Base-by-base conservation (phyloP, 169 alveolate species). In the Plasmodium malariae region DNA sequence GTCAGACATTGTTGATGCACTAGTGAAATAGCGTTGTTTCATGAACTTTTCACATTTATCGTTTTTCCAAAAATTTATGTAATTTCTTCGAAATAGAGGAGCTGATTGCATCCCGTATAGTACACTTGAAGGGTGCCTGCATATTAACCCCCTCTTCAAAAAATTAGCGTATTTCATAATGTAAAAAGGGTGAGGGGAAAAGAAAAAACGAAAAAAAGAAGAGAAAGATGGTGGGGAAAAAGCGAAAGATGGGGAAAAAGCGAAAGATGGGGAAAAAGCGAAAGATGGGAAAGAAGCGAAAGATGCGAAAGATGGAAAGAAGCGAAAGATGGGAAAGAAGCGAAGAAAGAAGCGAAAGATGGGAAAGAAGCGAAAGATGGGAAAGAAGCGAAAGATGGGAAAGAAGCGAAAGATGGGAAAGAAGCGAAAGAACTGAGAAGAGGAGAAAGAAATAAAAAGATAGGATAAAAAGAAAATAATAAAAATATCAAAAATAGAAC, bases 81-180 rank as follows among this genome's bases (percentile, higher is more conserved):
- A 48, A 65, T 55, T 57, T 40, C 59, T 55, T 21, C 62, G 28
- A 74, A 37, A 68, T 40, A 26, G 21, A 40, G 9, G 19, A 26
- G 26, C 30, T 24, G 14, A 21, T 37, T 57, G 71, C 45, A 57
- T 24, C 28, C 65, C 85, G 19, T 36, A 43, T 7, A n/a, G n/a
- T n/a, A 36, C 11, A 36, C 28, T 71, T 34, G 60, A 37, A 37
- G 72, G 32, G 43, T 60, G 19, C 32, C 87, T 73, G 36, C 68
- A 49, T 54, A 60, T 54, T 21, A 55, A 26, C 62, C 72, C 87
- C 32, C 70, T 37, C 67, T 60, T 55, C 19, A 73, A 12, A 54
- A 73, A 30, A 73, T 73, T 57, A 17, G 71, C 36, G 69, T 73
- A 73, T 63, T 55, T 73, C 87, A 73, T 73, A 54, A 21, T 60